phyloP scores from a whole-genome alignment of 306 rosid species.

The Erythrophleum fordii region DNA sequence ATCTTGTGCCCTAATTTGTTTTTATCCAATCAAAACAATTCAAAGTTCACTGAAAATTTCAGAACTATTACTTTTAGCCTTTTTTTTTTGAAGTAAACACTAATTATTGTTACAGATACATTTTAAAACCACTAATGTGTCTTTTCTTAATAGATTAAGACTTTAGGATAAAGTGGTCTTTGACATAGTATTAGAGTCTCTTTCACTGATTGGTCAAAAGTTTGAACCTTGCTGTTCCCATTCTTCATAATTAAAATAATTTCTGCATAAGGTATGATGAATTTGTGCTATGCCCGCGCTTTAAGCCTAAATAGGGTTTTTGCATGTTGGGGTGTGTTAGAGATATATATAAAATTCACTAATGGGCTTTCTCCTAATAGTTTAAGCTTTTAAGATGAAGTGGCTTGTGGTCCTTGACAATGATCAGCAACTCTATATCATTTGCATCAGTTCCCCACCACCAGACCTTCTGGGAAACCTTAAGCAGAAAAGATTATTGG shows the following conservation, averaged over 20 bases:
- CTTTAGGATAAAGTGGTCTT: not conserved
- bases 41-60: no score
- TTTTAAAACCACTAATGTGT: not conserved
- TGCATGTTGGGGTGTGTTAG: not conserved
- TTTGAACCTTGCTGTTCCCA: not conserved
- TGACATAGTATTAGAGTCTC: not conserved
- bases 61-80: not conserved
- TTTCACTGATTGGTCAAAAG: not conserved
- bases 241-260: not conserved
- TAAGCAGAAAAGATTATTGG: not conserved
- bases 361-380: not conserved
- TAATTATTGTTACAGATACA: not conserved
- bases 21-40: not conserved
- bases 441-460: not conserved
- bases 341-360: not conserved
- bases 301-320: not conserved
- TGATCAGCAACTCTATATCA: not conserved
- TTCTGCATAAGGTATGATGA: not conserved
- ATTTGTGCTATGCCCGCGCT: not conserved
- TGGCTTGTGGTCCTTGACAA: not conserved
- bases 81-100: no score
- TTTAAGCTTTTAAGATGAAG: not conserved
- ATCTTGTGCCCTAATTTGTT: not conserved
- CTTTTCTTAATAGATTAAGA: not conserved
- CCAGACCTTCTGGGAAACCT: not conserved